These are phyloP conservation scores for Rhytidiadelphus loreus DNA, from an alignment of 225 moss, liverwort and hornwort species.

Conservation along the genomic window DNA sequence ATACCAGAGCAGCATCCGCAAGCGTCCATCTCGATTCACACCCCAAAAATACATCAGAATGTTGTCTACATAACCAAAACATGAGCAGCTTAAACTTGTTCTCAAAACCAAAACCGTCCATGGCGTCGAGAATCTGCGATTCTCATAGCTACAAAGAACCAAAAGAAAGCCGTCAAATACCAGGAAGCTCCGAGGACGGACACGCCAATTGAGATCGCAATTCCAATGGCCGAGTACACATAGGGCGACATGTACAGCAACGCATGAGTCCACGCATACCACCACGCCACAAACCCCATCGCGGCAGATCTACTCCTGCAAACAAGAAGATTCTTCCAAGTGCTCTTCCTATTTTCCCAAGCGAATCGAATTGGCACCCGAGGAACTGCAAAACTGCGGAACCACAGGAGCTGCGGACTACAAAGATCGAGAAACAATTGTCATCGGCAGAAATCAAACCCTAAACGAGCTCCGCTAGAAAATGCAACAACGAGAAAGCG, in stretches of 20 bases:
- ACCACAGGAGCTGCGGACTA: neutral
- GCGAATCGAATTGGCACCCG: neutral
- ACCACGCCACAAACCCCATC: slow-evolving; percentile 49
- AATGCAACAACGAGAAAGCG: neutral
- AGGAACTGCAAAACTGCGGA: neutral
- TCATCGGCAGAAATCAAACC: neutral
- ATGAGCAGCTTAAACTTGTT: neutral
- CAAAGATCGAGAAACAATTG: neutral
- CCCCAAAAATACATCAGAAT: neutral
- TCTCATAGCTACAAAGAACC: neutral
- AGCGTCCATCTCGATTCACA: neutral
- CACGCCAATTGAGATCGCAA: slow-evolving; percentile 85
- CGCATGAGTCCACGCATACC: slow-evolving; percentile 78
- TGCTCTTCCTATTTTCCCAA: neutral
- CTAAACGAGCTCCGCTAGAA: neutral
- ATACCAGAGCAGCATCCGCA: neutral
- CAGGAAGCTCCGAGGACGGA: slow-evolving; percentile 94
- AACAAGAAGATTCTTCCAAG: neutral
- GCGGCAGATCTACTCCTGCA: slow-evolving; percentile 1
- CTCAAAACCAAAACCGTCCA: neutral
- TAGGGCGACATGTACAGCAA: slow-evolving; percentile 95
- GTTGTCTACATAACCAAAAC: neutral
- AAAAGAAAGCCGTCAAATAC: neutral
- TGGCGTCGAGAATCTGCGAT: neutral
- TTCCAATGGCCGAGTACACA: slow-evolving; percentile 79